Evolutionary conservation across 2,329 filamentous ascomycete genomes (phyloP).

Genomic region (Sordariomycetes sp.): DNA sequence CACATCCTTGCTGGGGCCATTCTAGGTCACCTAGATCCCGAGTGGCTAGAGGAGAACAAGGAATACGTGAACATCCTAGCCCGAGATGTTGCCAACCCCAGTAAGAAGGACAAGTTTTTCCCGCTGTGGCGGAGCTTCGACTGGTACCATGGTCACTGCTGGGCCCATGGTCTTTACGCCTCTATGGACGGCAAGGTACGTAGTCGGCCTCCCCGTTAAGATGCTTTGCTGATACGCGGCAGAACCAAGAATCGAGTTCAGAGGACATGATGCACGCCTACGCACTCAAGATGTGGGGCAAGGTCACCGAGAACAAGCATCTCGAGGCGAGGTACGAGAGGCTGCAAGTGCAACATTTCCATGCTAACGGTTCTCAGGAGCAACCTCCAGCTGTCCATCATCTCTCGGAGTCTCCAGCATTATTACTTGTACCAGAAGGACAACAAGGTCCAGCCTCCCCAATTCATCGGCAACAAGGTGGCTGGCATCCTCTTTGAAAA

Average conservation of each 20-base stretch:
- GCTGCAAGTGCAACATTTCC: neutral
- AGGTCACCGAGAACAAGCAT: constrained; percentile 61
- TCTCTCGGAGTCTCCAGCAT: constrained; percentile 60
- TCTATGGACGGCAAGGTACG: constrained; percentile 60
- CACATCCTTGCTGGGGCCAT: constrained; percentile 81
- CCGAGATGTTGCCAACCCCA: constrained; percentile 75
- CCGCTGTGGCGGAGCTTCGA: constrained; percentile 80
- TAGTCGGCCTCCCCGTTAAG: too few relatives aligned
- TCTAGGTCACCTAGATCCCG: constrained; percentile 68
- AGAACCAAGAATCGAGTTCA: constrained; percentile 75
- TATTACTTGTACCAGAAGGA: constrained; percentile 73
- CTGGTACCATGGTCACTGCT: constrained; percentile 91
- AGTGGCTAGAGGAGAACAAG: constrained; percentile 65
- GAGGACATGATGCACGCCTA: constrained; percentile 87
- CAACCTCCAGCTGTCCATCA: constrained; percentile 75
- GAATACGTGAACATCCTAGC: constrained; percentile 77
- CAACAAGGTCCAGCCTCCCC: constrained; percentile 63
- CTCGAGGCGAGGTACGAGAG: constrained; percentile 64
- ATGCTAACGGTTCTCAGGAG: constrained; percentile 32
- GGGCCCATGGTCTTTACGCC: constrained; percentile 74
- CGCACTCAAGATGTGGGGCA: constrained; percentile 90
- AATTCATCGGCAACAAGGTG: constrained; percentile 76
- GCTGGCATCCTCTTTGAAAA: constrained; percentile 78
- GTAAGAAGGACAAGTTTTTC: constrained; percentile 60
- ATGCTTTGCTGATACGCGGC: neutral